Evolutionary conservation across 768 basidiomycete genomes (phyloP).

Genomic region (Mycena latifolia): DNA sequence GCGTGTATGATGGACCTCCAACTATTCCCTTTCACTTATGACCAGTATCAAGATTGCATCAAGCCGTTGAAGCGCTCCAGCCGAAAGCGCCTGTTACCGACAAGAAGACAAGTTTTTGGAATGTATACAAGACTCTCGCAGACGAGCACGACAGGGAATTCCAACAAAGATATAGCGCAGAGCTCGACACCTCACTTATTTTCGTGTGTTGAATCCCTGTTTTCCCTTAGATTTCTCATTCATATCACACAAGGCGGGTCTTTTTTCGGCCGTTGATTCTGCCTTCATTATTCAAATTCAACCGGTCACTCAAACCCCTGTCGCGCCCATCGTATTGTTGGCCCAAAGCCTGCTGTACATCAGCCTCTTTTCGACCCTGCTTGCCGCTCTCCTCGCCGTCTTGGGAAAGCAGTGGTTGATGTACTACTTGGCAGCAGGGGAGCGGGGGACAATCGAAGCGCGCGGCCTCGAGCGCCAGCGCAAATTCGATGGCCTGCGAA

Average conservation of each 20-base stretch:
- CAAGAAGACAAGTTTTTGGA: slow-evolving; percentile 11
- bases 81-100: background rate
- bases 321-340: background rate
- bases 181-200: slow-evolving; percentile 12
- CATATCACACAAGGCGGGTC: slow-evolving; percentile 14
- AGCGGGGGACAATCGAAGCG: slow-evolving; percentile 3
- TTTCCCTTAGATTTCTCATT: background rate
- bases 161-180: slow-evolving; percentile 5
- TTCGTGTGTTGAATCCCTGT: slow-evolving; percentile 7
- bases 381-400: slow-evolving; percentile 9
- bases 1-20: no score
- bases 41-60: no score
- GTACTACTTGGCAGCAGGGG: slow-evolving; percentile 9
- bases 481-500: no score
- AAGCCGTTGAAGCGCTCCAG: background rate
- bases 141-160: slow-evolving; percentile 16
- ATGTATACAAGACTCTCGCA: background rate
- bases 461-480: slow-evolving; percentile 17
- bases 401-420: slow-evolving; percentile 27
- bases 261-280: slow-evolving; percentile 8
- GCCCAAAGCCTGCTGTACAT: slow-evolving; percentile 11
- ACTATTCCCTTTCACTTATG: no score
- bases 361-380: slow-evolving; percentile 5
- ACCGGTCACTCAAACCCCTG: background rate
- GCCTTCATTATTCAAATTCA: slow-evolving; percentile 6